A percentile compares a stretch with the other conserved stretches of the same genome.
Evolutionary conservation across 352 stramenopile species (phyloP).

Genomic region (Phytophthora chlamydospora): DNA sequence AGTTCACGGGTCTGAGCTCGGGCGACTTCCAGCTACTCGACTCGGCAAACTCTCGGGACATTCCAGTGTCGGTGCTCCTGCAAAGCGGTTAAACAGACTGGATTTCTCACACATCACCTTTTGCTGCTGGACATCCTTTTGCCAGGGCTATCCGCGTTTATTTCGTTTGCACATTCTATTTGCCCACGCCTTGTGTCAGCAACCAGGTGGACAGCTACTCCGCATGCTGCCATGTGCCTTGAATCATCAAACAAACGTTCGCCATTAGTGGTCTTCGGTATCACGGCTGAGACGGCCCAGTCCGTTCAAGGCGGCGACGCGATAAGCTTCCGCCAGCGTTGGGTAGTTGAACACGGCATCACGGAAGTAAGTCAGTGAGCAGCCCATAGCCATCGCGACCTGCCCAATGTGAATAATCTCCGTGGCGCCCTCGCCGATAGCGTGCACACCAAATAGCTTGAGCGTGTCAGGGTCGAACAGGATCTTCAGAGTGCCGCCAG

Average conservation of each 20-base stretch:
- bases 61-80: constrained; percentile 22
- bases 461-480: constrained; percentile 84
- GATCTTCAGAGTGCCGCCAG: constrained; percentile 89
- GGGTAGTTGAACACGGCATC: constrained; percentile 94
- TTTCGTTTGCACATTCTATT: constrained; percentile 41
- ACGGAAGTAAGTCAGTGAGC: constrained; percentile 88
- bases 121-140: constrained; percentile 10
- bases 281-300: constrained; percentile 85
- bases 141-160: constrained; percentile 13
- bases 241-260: constrained; percentile 2
- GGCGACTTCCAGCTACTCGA: constrained; percentile 24
- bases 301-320: constrained; percentile 86
- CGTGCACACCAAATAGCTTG: constrained; percentile 87
- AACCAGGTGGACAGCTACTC: constrained; percentile 18
- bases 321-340: constrained; percentile 91
- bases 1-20: constrained; percentile 22
- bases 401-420: constrained; percentile 95
- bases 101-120: constrained; percentile 12
- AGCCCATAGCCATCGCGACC: constrained; percentile 83
- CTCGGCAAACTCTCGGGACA: constrained; percentile 11
- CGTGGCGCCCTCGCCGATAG: constrained; percentile 88
- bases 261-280: constrained; percentile 69
- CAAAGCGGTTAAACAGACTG: constrained; percentile 24
- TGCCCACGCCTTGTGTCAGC: constrained; percentile 14
- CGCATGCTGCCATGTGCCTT: neutral